Evolutionary conservation across 192 early-diverging fungal species (phyloP).

Genomic region (Podila clonocystis): DNA sequence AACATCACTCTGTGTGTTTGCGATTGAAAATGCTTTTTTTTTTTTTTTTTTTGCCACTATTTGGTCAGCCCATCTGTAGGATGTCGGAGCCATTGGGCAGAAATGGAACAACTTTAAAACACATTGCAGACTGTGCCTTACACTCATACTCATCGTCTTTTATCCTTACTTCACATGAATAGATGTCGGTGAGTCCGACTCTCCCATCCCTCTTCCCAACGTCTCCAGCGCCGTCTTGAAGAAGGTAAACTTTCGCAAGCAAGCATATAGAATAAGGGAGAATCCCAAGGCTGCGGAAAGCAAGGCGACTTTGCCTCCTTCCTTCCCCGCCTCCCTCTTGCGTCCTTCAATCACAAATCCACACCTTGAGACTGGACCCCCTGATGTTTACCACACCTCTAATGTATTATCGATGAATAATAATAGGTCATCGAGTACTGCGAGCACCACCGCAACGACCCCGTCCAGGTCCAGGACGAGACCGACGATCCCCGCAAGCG

Average conservation of each 20-base stretch:
- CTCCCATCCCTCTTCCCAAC: conserved; percentile 81
- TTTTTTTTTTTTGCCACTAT: too few relatives aligned
- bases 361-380: too few relatives aligned
- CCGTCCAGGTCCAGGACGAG: conserved; percentile 60
- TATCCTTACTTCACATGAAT: not conserved
- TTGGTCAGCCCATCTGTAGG: too few relatives aligned
- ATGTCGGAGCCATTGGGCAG: too few relatives aligned
- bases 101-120: too few relatives aligned
- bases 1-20: too few relatives aligned
- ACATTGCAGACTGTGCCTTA: not conserved
- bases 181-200: conserved; percentile 73
- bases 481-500: conserved; percentile 59
- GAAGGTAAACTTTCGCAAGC: conserved; percentile 57
- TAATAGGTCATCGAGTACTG: conserved; percentile 81
- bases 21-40: not conserved
- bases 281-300: too few relatives aligned
- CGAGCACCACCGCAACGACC: conserved; percentile 77
- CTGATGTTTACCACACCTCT: too few relatives aligned
- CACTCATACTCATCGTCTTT: not conserved
- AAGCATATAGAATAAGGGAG: too few relatives aligned
- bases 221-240: conserved; percentile 73
- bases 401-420: not conserved
- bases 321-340: too few relatives aligned
- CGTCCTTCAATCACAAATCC: too few relatives aligned
- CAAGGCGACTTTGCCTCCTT: too few relatives aligned